Evolutionary conservation across 805 yeast genomes (phyloP).

Genomic region (Metschnikowia colocasiae): DNA sequence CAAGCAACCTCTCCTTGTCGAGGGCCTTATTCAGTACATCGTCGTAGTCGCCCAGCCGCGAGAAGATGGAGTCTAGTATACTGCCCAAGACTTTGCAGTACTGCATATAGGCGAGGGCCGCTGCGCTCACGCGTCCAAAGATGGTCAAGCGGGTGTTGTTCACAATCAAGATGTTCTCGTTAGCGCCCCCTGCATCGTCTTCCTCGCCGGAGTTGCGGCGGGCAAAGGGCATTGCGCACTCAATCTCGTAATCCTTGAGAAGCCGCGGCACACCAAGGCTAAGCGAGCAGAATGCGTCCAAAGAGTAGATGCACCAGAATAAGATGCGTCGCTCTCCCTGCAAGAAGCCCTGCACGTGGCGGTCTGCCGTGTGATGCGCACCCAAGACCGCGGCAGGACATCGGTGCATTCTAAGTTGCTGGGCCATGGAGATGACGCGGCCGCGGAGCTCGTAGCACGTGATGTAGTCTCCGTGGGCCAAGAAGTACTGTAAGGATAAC

Average conservation of each 20-base stretch:
- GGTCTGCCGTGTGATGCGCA: conserved; percentile 29
- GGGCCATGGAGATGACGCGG: conserved; percentile 74
- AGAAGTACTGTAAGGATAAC: conserved; percentile 65
- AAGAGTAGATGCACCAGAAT: conserved; percentile 78
- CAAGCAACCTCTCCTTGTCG: conserved; percentile 60
- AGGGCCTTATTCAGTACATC: conserved; percentile 25
- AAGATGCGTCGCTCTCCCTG: conserved; percentile 79
- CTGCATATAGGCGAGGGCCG: conserved; percentile 62
- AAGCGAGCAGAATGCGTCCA: conserved; percentile 72
- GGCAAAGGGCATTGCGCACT: conserved; percentile 77
- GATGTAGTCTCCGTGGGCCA: conserved; percentile 68
- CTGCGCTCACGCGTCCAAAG: conserved; percentile 65
- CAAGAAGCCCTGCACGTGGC: conserved; percentile 55
- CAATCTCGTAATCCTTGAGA: conserved; percentile 75
- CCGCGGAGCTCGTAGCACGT: conserved; percentile 76
- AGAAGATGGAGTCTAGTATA: conserved; percentile 66
- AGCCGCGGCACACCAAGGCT: conserved; percentile 80
- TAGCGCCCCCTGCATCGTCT: conserved; percentile 33
- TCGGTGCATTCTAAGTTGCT: conserved; percentile 77
- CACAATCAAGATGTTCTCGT: conserved; percentile 54
- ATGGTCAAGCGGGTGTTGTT: conserved; percentile 57
- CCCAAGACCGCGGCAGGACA: conserved; percentile 85
- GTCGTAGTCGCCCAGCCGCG: conserved; percentile 45
- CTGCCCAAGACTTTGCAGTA: conserved; percentile 70
- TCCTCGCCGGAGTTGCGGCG: conserved; percentile 38